These are phyloP conservation scores for Aechmea fasciata DNA, from an alignment of 176 grass and related monocot genomes.

Conservation along the genomic window DNA sequence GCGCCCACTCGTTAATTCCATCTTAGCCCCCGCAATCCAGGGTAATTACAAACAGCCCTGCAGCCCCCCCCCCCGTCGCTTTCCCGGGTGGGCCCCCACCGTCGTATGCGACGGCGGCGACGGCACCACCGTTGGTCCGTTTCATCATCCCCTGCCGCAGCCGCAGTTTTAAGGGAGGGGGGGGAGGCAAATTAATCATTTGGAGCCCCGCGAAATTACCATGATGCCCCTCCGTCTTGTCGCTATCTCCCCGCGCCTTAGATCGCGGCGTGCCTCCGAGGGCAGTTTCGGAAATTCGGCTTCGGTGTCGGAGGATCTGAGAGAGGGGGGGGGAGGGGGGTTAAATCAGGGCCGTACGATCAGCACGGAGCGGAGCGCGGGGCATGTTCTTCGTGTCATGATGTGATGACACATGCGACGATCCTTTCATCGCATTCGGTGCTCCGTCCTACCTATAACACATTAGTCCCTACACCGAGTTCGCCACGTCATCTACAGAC, in stretches of 20 bases:
- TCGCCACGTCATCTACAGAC: background rate
- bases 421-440: background rate
- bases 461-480: background rate
- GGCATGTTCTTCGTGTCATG: background rate
- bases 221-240: background rate
- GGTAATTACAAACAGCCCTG: too few relatives aligned
- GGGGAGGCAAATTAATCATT: background rate
- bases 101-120: background rate
- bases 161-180: too few relatives aligned
- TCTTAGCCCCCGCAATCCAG: background rate
- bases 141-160: background rate
- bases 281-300: background rate
- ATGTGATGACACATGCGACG: constrained; percentile 1
- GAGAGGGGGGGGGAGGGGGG: background rate
- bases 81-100: background rate
- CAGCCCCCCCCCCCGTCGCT: too few relatives aligned
- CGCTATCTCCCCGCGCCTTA: background rate
- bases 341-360: constrained; percentile 11
- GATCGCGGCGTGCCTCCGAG: background rate
- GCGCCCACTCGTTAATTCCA: constrained; percentile 17
- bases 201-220: background rate
- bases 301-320: too few relatives aligned
- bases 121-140: background rate
- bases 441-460: background rate
- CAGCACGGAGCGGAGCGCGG: background rate